A percentile compares a stretch with the other conserved stretches of the same genome.
Evolutionary conservation across 2,329 filamentous ascomycete genomes (phyloP).

Genomic region (Cordyceps tenuipes): DNA sequence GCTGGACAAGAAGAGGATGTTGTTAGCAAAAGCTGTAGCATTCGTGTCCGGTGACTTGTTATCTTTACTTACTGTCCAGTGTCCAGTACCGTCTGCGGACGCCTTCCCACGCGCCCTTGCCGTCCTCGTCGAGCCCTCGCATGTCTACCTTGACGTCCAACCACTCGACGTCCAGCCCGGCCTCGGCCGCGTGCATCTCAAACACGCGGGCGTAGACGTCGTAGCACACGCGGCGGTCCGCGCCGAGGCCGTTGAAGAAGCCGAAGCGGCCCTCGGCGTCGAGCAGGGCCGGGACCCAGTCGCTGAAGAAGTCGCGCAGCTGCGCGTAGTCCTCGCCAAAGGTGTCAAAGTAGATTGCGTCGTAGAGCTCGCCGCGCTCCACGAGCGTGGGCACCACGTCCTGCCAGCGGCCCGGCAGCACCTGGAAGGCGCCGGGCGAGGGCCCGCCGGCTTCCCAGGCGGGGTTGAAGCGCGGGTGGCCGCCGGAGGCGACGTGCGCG

Average conservation of each 20-base stretch:
- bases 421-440: conserved; percentile 59
- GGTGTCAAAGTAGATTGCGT: conserved; percentile 95
- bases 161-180: conserved; percentile 86
- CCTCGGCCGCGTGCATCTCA: conserved; percentile 83
- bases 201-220: conserved; percentile 91
- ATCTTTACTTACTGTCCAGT: conserved; percentile 51
- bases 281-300: conserved; percentile 74
- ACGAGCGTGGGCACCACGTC: conserved; percentile 64
- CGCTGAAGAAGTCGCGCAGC: conserved; percentile 78
- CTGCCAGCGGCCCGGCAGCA: conserved; percentile 71
- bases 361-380: conserved; percentile 61
- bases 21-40: conserved; percentile 17
- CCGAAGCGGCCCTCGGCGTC: conserved; percentile 67
- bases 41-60: too few relatives aligned
- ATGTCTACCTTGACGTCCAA: conserved; percentile 66
- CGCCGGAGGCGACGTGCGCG: conserved; percentile 45
- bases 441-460: conserved; percentile 48
- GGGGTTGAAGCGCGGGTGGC: conserved; percentile 39
- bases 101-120: conserved; percentile 75
- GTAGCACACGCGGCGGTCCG: conserved; percentile 86
- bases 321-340: conserved; percentile 91
- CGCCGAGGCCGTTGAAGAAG: conserved; percentile 86
- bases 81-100: conserved; percentile 87
- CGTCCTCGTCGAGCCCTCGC: conserved; percentile 53
- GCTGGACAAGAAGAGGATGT: conserved; percentile 28